Evolutionary conservation across 2,329 filamentous ascomycete species (phyloP).

Genomic region (Camillea tinctor): DNA sequence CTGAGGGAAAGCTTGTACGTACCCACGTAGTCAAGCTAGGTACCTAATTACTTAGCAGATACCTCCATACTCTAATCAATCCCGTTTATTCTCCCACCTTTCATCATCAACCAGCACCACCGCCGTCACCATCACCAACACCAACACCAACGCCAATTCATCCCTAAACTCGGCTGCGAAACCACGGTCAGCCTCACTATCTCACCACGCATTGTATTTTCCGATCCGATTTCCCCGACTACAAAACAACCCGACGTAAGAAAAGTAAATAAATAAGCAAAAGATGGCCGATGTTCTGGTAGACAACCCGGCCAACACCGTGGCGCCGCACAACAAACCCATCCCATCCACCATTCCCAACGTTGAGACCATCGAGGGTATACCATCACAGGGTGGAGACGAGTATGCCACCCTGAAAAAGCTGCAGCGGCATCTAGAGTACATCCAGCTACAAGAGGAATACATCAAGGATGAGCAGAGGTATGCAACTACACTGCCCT

Average conservation of each 20-base stretch:
- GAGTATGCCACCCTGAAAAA: constrained; percentile 97
- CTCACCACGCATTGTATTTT: neutral
- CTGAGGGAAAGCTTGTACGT: neutral
- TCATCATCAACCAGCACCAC: neutral
- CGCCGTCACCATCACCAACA: no score
- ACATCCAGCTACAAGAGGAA: constrained; percentile 97
- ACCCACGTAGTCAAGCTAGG: neutral
- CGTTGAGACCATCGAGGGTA: constrained; percentile 85
- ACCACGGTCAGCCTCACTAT: no score
- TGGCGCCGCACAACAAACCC: constrained; percentile 78
- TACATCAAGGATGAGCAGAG: constrained; percentile 99
- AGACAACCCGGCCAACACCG: constrained; percentile 73
- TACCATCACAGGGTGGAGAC: constrained; percentile 77
- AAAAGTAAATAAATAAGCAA: constrained; percentile 1
- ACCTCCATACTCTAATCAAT: neutral
- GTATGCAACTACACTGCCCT: constrained; percentile 39
- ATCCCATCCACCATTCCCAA: constrained; percentile 79
- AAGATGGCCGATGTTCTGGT: constrained; percentile 85
- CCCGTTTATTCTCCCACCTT: neutral
- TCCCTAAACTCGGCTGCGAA: no score
- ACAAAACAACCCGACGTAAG: neutral
- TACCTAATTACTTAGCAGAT: neutral
- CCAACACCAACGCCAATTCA: no score
- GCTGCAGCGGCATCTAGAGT: constrained; percentile 94
- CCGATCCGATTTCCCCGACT: no score